Conservation (phyloP, 805 yeast species). For the Suhomyces sp. region DNA sequence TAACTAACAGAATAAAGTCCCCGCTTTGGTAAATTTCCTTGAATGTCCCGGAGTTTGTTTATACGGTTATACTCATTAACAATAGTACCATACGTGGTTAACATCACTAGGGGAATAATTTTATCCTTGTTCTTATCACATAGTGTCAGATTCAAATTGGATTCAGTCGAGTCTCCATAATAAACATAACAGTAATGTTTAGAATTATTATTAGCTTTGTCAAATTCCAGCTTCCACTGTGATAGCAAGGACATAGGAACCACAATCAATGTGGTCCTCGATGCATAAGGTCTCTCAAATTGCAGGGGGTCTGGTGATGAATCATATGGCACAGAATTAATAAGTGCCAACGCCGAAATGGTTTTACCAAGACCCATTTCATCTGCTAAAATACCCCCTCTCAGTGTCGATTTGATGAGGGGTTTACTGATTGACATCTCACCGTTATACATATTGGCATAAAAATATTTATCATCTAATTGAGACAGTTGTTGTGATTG, state of each 20-base stretch:
- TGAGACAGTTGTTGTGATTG: conserved; percentile 1
- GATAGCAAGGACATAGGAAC: conserved; percentile 89
- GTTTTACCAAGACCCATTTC: conserved; percentile 98
- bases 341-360: conserved; percentile 72
- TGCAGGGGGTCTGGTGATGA: conserved; percentile 9
- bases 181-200: conserved; percentile 57
- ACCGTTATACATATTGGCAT: conserved; percentile 78
- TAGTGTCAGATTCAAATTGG: conserved; percentile 48
- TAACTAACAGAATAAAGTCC: conserved; percentile 75
- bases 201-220: conserved; percentile 49
- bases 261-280: conserved; percentile 69
- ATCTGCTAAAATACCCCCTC: conserved; percentile 91
- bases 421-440: conserved; percentile 73
- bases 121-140: conserved; percentile 31
- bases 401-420: conserved; percentile 52
- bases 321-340: conserved; percentile 65
- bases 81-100: conserved; percentile 88
- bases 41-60: conserved; percentile 26
- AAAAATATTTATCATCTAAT: conserved; percentile 43
- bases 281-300: conserved; percentile 53
- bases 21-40: conserved; percentile 28
- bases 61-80: conserved; percentile 68
- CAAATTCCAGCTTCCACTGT: conserved; percentile 88
- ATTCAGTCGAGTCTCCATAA: conserved; percentile 64
- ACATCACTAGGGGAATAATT: conserved; percentile 61